A percentile compares a stretch with the other conserved stretches of the same genome.
Conservation (phyloP, 371 early-diverging fungal genomes). For the Syncephalastrum sp. region DNA sequence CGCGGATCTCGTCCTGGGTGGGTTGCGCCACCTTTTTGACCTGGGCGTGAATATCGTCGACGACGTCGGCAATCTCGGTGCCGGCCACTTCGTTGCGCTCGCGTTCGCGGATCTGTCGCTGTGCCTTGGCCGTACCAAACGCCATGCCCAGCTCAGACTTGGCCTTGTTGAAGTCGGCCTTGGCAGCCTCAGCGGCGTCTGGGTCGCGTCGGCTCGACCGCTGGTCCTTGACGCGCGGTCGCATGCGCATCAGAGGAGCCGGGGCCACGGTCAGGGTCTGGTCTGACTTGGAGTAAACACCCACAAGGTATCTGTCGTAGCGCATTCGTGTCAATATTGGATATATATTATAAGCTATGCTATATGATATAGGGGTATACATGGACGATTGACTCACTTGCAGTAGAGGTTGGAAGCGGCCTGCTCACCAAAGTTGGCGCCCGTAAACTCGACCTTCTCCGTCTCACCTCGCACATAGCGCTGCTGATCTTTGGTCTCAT, state of each 20-base stretch:
- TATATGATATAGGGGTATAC: background rate
- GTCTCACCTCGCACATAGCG: slow-evolving; percentile 65
- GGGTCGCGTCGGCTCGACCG: slow-evolving; percentile 31
- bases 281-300: slow-evolving; percentile 67
- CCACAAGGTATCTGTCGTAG: slow-evolving; percentile 68
- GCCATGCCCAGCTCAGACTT: slow-evolving; percentile 80
- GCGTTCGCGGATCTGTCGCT: slow-evolving; percentile 71
- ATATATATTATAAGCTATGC: too few relatives aligned
- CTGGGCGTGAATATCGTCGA: slow-evolving; percentile 54
- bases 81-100: slow-evolving; percentile 79
- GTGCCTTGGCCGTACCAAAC: slow-evolving; percentile 89
- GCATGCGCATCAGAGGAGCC: slow-evolving; percentile 67
- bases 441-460: slow-evolving; percentile 72
- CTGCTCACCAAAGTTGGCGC: slow-evolving; percentile 64
- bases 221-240: slow-evolving; percentile 60
- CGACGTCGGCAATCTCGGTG: slow-evolving; percentile 56
- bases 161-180: slow-evolving; percentile 38
- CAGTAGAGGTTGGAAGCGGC: slow-evolving; percentile 43
- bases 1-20: slow-evolving; percentile 50
- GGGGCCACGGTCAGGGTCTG: slow-evolving; percentile 64
- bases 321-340: background rate
- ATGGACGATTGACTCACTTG: slow-evolving; percentile 38
- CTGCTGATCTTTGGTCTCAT: slow-evolving; percentile 20
- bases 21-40: slow-evolving; percentile 59
- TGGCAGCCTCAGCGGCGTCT: slow-evolving; percentile 15